A percentile compares a stretch with the other conserved stretches of the same genome.
phyloP scores from a whole-genome alignment of 768 basidiomycete genomes.

The Leccinum variicolor region DNA sequence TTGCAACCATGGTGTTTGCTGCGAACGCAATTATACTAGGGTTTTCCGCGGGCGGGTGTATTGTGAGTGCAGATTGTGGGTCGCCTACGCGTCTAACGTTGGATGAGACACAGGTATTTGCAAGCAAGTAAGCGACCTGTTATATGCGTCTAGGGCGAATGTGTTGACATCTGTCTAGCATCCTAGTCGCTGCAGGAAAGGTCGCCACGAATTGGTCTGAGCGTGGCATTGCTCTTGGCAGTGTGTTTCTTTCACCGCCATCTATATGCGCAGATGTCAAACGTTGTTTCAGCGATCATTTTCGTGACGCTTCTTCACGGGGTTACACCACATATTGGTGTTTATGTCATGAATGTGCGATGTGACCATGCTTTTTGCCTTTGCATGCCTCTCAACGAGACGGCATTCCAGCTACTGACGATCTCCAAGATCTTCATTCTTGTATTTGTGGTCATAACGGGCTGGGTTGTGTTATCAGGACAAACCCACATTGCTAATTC shows the following conservation, averaged over 20 bases:
- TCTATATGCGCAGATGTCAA: neutral
- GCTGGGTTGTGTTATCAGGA: slow-evolving; percentile 60
- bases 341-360: slow-evolving; percentile 54
- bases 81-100: neutral
- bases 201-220: slow-evolving; percentile 46
- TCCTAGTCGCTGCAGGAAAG: slow-evolving; percentile 46
- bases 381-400: slow-evolving; percentile 9
- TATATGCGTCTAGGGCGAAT: neutral
- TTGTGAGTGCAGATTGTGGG: slow-evolving; percentile 33
- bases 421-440: slow-evolving; percentile 55
- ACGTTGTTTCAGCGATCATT: slow-evolving; percentile 38
- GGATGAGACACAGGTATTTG: slow-evolving; percentile 25
- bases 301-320: slow-evolving; percentile 53
- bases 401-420: slow-evolving; percentile 35
- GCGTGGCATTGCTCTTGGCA: slow-evolving; percentile 60
- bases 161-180: slow-evolving; percentile 29
- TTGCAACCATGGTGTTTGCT: slow-evolving; percentile 49
- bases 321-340: slow-evolving; percentile 44
- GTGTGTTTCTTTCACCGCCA: slow-evolving; percentile 24
- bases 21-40: slow-evolving; percentile 44
- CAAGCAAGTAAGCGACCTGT: slow-evolving; percentile 25
- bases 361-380: neutral
- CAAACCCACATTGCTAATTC: slow-evolving; percentile 55
- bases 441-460: slow-evolving; percentile 52
- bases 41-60: slow-evolving; percentile 42